Evolutionary conservation across 164 flowering plant genomes (phyloP).

Genomic region (Dillenia suffruticosa): DNA sequence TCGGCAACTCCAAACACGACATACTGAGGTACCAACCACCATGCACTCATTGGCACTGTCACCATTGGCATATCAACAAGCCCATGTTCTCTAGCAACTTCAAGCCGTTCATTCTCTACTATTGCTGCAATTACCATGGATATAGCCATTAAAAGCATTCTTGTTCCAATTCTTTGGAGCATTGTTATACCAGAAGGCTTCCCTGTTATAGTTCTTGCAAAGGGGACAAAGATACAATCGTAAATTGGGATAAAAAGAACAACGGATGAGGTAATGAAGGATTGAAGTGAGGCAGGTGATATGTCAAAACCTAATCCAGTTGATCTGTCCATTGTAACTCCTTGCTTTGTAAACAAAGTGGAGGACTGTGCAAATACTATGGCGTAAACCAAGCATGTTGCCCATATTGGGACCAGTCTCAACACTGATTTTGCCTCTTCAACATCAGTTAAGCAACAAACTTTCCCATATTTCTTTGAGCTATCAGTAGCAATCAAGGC

Average conservation of each 20-base stretch:
- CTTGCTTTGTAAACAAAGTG: slow-evolving; percentile 10
- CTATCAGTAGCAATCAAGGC: not conserved
- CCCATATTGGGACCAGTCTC: slow-evolving; percentile 10
- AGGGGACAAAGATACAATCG: slow-evolving; percentile 5
- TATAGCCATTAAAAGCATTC: slow-evolving; percentile 7
- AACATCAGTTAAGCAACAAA: slow-evolving; percentile 4
- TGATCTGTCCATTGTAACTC: slow-evolving; percentile 14
- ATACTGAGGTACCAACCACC: slow-evolving; percentile 25
- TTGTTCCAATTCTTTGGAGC: slow-evolving; percentile 11
- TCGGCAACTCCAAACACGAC: slow-evolving; percentile 15
- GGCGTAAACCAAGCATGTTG: slow-evolving; percentile 6
- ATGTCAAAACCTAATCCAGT: slow-evolving; percentile 6
- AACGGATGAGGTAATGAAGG: slow-evolving; percentile 4
- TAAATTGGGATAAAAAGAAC: slow-evolving; percentile 1
- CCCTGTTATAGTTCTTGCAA: slow-evolving; percentile 3
- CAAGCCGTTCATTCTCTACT: slow-evolving; percentile 15
- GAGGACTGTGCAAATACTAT: slow-evolving; percentile 8
- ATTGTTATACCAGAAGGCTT: slow-evolving; percentile 10
- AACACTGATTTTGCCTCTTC: slow-evolving; percentile 7
- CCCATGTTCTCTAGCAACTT: slow-evolving; percentile 13
- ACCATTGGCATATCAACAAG: slow-evolving; percentile 14
- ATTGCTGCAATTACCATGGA: slow-evolving; percentile 15
- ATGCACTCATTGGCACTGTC: slow-evolving; percentile 20
- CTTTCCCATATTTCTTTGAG: not conserved
- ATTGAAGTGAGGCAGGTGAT: slow-evolving; percentile 11